A percentile compares a stretch with the other conserved stretches of the same genome.
Evolutionary conservation across 2,329 filamentous ascomycete genomes (phyloP).

Genomic region (Chalaropsis ovoidea): DNA sequence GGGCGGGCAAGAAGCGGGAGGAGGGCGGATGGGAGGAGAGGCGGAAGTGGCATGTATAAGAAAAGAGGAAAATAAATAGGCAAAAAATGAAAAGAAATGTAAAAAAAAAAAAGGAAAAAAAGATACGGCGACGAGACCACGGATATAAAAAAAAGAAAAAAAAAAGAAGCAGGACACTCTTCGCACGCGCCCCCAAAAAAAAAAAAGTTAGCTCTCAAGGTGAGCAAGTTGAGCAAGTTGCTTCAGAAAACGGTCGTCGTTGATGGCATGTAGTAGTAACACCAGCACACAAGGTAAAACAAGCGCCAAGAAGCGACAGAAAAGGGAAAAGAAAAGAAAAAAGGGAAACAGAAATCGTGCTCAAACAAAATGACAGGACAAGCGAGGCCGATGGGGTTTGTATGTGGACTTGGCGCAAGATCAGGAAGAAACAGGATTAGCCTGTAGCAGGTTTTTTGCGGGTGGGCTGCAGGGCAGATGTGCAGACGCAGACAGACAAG

Average conservation of each 20-base stretch:
- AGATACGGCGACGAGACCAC: neutral
- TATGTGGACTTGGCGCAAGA: too few species aligned
- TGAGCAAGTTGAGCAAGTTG: conserved; percentile 17
- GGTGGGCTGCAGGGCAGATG: neutral
- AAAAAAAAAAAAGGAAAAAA: neutral
- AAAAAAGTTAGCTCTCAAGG: neutral
- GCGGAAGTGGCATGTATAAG: neutral
- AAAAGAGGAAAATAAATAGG: neutral
- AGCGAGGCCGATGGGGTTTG: too few species aligned
- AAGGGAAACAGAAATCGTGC: neutral
- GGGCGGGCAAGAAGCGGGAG: neutral
- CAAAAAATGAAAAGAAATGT: neutral
- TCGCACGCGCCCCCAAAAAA: neutral
- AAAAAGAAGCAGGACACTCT: neutral
- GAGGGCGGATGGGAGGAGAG: neutral
- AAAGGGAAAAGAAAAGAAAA: neutral
- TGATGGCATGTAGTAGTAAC: conserved; percentile 6
- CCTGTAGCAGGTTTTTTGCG: neutral
- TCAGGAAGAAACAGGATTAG: neutral
- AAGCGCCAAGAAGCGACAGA: neutral
- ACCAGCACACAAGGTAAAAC: conserved; percentile 11
- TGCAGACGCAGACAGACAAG: neutral
- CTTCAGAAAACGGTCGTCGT: conserved; percentile 11
- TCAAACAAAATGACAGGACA: neutral
- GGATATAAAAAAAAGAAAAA: too few species aligned